Evolutionary conservation across 2,329 filamentous ascomycete species (phyloP).

Genomic region (Fusarium humuli): DNA sequence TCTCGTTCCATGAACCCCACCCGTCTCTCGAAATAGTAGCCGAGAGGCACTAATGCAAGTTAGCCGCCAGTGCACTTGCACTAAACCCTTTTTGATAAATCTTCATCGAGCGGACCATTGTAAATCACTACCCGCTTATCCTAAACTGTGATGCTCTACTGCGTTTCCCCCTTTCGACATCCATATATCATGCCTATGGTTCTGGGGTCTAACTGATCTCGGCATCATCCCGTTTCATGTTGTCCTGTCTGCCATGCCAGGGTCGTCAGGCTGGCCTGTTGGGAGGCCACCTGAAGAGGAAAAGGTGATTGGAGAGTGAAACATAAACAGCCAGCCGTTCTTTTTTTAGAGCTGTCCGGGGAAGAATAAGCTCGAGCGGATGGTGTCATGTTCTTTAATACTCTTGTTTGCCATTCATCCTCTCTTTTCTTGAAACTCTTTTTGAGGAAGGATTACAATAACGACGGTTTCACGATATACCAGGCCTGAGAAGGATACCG

Average conservation of each 20-base stretch:
- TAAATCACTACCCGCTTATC: slow-evolving; percentile 22
- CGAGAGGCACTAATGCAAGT: slow-evolving; percentile 41
- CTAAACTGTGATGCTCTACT: slow-evolving; percentile 6
- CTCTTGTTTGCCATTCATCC: slow-evolving; percentile 2
- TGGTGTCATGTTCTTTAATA: slow-evolving; percentile 29
- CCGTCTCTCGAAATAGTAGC: slow-evolving; percentile 34
- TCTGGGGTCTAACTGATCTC: slow-evolving; percentile 11
- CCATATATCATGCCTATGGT: neutral
- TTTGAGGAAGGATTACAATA: slow-evolving; percentile 18
- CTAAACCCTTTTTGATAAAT: slow-evolving; percentile 3
- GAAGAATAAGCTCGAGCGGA: slow-evolving; percentile 23
- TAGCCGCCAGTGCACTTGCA: slow-evolving; percentile 36
- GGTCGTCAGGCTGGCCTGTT: slow-evolving; percentile 15
- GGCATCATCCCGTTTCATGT: slow-evolving; percentile 31
- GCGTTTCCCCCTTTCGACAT: neutral
- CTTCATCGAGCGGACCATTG: neutral
- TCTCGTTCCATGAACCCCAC: slow-evolving; percentile 14
- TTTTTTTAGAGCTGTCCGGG: slow-evolving; percentile 31
- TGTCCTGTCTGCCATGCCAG: slow-evolving; percentile 8
- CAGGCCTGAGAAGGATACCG: slow-evolving; percentile 27
- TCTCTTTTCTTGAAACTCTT: slow-evolving; percentile 14
- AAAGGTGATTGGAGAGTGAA: slow-evolving; percentile 21
- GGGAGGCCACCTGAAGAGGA: slow-evolving; percentile 18
- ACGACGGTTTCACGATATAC: slow-evolving; percentile 20
- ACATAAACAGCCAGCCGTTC: slow-evolving; percentile 31